These are phyloP conservation scores for Erysimum cheiranthoides DNA, from an alignment of 345 rosid species.

Conservation along the genomic window DNA sequence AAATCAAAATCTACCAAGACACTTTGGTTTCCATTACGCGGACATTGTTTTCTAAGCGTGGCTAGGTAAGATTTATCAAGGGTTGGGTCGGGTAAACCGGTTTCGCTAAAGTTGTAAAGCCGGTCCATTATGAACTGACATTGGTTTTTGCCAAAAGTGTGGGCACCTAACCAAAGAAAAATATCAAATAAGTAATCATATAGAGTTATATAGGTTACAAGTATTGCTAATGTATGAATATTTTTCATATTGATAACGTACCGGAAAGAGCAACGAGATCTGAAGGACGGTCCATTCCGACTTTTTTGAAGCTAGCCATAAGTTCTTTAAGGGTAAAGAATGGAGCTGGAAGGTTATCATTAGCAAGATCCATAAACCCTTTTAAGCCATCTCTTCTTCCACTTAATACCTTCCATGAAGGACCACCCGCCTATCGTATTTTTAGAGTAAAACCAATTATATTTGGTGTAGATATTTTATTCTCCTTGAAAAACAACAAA, in stretches of 20 bases:
- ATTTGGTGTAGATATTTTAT: not conserved
- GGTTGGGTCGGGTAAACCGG: slow-evolving; percentile 54
- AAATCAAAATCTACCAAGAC: slow-evolving; percentile 56
- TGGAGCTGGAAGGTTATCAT: slow-evolving; percentile 36
- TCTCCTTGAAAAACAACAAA: no score
- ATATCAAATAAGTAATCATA: not conserved
- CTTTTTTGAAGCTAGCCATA: slow-evolving; percentile 23
- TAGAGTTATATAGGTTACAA: not conserved
- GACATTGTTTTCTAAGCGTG: slow-evolving; percentile 57
- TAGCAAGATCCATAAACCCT: slow-evolving; percentile 44
- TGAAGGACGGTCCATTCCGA: slow-evolving; percentile 36
- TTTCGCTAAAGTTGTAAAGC: slow-evolving; percentile 55
- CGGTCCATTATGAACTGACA: slow-evolving; percentile 60
- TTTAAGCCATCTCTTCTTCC: slow-evolving; percentile 45
- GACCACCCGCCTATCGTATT: slow-evolving; percentile 42
- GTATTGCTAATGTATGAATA: not conserved
- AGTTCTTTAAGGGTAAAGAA: slow-evolving; percentile 26
- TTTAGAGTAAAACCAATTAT: not conserved
- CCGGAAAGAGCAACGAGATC: slow-evolving; percentile 48
- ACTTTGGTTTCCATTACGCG: slow-evolving; percentile 52
- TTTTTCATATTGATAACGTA: not conserved
- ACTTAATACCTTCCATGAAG: slow-evolving; percentile 36
- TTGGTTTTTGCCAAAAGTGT: slow-evolving; percentile 65
- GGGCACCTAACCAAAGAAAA: slow-evolving; percentile 51
- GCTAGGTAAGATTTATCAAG: slow-evolving; percentile 50